Percentiles rank a stretch among this genome's conserved stretches.
phyloP scores from a whole-genome alignment of 1,139 yeast species.

The Kodamaea alishanica region DNA sequence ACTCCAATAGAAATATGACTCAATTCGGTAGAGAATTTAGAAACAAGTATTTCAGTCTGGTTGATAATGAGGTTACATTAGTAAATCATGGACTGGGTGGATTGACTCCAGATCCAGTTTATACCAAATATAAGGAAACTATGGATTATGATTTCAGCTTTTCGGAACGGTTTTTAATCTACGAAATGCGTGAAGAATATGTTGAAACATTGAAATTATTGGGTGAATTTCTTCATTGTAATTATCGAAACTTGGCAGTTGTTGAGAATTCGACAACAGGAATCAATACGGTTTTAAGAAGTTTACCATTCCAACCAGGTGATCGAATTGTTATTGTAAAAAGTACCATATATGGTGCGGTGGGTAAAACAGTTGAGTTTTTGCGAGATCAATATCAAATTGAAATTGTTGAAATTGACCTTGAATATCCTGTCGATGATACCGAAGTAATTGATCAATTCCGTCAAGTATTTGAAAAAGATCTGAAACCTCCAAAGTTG shows the following conservation, averaged over 20 bases:
- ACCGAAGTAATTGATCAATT: constrained; percentile 43
- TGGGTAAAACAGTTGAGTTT: constrained; percentile 51
- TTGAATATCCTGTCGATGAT: constrained; percentile 50
- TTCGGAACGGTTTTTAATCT: constrained; percentile 41
- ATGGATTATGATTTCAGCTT: constrained; percentile 27
- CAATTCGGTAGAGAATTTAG: constrained; percentile 55
- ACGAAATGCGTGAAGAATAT: constrained; percentile 22
- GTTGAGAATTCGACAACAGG: constrained; percentile 62
- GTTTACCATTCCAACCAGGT: constrained; percentile 49
- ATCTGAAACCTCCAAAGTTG: constrained; percentile 21
- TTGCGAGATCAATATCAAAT: constrained; percentile 42
- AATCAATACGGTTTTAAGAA: constrained; percentile 55
- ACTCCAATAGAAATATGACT: too few species aligned
- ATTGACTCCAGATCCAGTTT: constrained; percentile 40
- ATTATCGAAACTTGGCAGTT: constrained; percentile 44
- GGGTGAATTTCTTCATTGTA: constrained; percentile 42
- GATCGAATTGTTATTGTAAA: constrained; percentile 49
- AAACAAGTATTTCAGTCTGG: constrained; percentile 38
- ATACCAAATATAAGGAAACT: constrained; percentile 23
- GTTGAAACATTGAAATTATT: constrained; percentile 29
- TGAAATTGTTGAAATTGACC: constrained; percentile 39
- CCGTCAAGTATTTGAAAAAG: constrained; percentile 25
- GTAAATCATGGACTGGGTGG: constrained; percentile 60
- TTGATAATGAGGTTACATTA: constrained; percentile 34
- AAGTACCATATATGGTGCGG: constrained; percentile 56